These are phyloP conservation scores for Pythium chondricola DNA, from an alignment of 352 stramenopile species.

Conservation along the genomic window DNA sequence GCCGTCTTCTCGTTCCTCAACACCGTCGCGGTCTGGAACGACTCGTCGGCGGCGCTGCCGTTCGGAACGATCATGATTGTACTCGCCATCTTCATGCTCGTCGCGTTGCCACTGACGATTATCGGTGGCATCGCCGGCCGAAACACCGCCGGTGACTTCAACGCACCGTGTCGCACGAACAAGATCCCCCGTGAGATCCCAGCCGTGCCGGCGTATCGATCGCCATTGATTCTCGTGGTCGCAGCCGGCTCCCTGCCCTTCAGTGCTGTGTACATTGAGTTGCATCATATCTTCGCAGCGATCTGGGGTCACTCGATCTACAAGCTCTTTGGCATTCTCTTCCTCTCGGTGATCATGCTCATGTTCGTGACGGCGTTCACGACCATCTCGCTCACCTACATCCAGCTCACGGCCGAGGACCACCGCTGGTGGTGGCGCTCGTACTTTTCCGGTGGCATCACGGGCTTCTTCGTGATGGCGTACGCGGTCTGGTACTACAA, in stretches of 20 bases:
- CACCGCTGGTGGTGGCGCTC: constrained; percentile 97
- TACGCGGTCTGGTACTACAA: constrained; percentile 97
- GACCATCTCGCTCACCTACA: constrained; percentile 97
- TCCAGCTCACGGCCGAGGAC: constrained; percentile 95
- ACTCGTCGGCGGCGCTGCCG: constrained; percentile 93
- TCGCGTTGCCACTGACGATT: constrained; percentile 92
- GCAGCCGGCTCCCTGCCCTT: constrained; percentile 96
- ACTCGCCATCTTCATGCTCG: constrained; percentile 87
- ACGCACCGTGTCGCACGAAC: constrained; percentile 93
- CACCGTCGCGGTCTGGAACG: constrained; percentile 92
- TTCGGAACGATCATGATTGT: constrained; percentile 96
- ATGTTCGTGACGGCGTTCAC: constrained; percentile 96
- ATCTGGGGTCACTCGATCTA: constrained; percentile 99
- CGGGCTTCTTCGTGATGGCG: constrained; percentile 92
- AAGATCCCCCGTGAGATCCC: constrained; percentile 95
- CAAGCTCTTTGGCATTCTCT: constrained; percentile 97
- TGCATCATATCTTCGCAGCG: constrained; percentile 97
- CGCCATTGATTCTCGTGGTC: constrained; percentile 81
- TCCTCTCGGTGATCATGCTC: constrained; percentile 94
- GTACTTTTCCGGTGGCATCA: constrained; percentile 93
- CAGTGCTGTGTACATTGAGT: constrained; percentile 97
- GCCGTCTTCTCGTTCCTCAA: constrained; percentile 94
- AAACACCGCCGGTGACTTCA: constrained; percentile 88
- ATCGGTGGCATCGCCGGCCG: constrained; percentile 93
- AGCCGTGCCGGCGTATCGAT: constrained; percentile 84